Evolutionary conservation across 768 basidiomycete genomes (phyloP).

Genomic region (Termitomyces sp.): DNA sequence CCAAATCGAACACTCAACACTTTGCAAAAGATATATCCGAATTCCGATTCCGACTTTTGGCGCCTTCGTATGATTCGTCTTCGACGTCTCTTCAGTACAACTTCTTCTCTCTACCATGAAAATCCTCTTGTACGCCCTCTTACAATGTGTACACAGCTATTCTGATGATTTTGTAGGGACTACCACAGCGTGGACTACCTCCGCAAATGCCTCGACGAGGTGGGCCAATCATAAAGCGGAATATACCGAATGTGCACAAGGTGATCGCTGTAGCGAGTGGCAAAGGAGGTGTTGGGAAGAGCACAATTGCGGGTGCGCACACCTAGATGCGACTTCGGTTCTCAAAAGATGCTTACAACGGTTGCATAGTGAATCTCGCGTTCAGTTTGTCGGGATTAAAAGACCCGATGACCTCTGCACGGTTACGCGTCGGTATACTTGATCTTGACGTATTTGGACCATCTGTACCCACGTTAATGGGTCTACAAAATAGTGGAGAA

Average conservation of each 20-base stretch:
- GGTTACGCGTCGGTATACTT: conserved; percentile 76
- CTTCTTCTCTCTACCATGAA: conserved; percentile 12
- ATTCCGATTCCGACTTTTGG: background rate
- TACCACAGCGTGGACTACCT: conserved; percentile 32
- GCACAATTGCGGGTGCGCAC: conserved; percentile 79
- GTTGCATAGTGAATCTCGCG: conserved; percentile 69
- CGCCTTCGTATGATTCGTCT: background rate
- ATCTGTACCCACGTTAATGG: conserved; percentile 91
- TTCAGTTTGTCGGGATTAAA: conserved; percentile 60
- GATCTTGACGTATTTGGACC: conserved; percentile 98
- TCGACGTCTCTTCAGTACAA: background rate
- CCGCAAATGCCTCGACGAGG: conserved; percentile 63
- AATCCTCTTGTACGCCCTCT: conserved; percentile 16
- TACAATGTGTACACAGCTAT: background rate
- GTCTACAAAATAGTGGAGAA: conserved; percentile 73
- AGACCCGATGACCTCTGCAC: conserved; percentile 28
- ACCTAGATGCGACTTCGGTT: background rate
- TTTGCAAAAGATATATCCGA: background rate
- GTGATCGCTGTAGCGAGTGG: conserved; percentile 87
- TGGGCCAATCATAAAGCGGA: conserved; percentile 49
- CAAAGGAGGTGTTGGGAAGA: conserved; percentile 90
- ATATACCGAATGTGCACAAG: conserved; percentile 72
- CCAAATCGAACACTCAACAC: no score
- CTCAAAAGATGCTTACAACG: background rate
- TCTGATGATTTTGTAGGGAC: conserved; percentile 16